These are phyloP conservation scores for Cardamine resedifolia DNA, from an alignment of 345 rosid species.

Conservation along the genomic window DNA sequence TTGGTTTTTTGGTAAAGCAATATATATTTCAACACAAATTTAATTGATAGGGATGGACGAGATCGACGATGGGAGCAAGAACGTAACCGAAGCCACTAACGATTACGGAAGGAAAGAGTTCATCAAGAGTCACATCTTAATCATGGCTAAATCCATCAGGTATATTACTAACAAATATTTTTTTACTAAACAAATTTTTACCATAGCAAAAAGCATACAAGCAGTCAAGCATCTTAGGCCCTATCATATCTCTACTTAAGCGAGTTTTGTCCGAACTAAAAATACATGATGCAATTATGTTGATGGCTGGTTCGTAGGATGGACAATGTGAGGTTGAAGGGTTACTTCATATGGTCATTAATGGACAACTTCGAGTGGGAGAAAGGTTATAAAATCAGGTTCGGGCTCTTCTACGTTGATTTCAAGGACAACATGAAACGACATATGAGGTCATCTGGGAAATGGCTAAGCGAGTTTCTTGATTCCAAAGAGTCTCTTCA, in stretches of 20 bases:
- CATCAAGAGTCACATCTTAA: slow-evolving; percentile 37
- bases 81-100: slow-evolving; percentile 8
- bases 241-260: background rate
- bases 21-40: background rate
- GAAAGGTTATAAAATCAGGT: slow-evolving; percentile 42
- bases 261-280: slow-evolving; percentile 1
- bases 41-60: slow-evolving; percentile 35
- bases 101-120: slow-evolving; percentile 38
- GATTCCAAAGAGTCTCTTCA: slow-evolving; percentile 21
- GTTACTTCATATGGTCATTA: slow-evolving; percentile 59
- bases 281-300: background rate
- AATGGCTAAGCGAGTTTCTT: slow-evolving; percentile 38
- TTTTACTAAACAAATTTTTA: background rate
- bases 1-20: background rate
- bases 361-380: slow-evolving; percentile 56
- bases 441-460: slow-evolving; percentile 37
- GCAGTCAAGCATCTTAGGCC: too few relatives aligned
- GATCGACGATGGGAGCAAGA: slow-evolving; percentile 31
- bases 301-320: slow-evolving; percentile 19
- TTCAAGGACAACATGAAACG: slow-evolving; percentile 42
- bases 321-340: slow-evolving; percentile 42
- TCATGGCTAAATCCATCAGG: slow-evolving; percentile 34
- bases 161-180: background rate
- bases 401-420: slow-evolving; percentile 50
- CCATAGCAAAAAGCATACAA: background rate